phyloP scores from a whole-genome alignment of 768 basidiomycete species.

The Lepiota subincarnata region DNA sequence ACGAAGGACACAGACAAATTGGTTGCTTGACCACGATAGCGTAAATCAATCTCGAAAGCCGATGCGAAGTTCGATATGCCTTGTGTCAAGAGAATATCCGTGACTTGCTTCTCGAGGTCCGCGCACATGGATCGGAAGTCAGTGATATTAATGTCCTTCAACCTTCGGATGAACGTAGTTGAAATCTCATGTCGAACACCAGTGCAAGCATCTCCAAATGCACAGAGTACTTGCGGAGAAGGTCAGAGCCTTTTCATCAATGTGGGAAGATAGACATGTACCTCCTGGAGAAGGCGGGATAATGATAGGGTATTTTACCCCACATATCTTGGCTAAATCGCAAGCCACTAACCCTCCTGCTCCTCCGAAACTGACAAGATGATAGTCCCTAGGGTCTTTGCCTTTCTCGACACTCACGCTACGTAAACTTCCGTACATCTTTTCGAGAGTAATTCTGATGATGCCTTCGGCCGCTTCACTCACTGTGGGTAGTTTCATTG shows the following conservation, averaged over 20 bases:
- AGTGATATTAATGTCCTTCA: constrained; percentile 17
- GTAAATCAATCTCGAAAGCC: constrained; percentile 23
- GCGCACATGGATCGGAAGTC: constrained; percentile 13
- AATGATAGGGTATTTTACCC: constrained; percentile 20
- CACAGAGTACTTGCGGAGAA: constrained; percentile 21
- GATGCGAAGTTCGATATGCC: constrained; percentile 15
- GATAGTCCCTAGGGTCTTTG: constrained; percentile 26
- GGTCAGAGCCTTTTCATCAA: neutral
- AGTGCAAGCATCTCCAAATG: constrained; percentile 26
- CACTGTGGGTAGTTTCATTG: constrained; percentile 17
- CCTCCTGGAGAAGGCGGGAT: constrained; percentile 27
- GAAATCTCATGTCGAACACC: constrained; percentile 23
- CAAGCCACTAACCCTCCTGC: constrained; percentile 25
- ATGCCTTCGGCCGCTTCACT: constrained; percentile 27
- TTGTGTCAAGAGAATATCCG: constrained; percentile 19
- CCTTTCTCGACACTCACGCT: constrained; percentile 27
- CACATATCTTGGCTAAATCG: constrained; percentile 16
- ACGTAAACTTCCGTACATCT: constrained; percentile 26
- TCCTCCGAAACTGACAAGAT: constrained; percentile 26
- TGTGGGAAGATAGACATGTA: neutral
- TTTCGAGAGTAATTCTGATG: constrained; percentile 23
- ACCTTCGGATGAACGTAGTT: constrained; percentile 19
- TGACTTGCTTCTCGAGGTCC: constrained; percentile 17
- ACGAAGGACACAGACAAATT: constrained; percentile 20
- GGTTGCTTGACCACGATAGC: constrained; percentile 25